Conservation (phyloP, 345 rosid species). For the Camelina neglecta region DNA sequence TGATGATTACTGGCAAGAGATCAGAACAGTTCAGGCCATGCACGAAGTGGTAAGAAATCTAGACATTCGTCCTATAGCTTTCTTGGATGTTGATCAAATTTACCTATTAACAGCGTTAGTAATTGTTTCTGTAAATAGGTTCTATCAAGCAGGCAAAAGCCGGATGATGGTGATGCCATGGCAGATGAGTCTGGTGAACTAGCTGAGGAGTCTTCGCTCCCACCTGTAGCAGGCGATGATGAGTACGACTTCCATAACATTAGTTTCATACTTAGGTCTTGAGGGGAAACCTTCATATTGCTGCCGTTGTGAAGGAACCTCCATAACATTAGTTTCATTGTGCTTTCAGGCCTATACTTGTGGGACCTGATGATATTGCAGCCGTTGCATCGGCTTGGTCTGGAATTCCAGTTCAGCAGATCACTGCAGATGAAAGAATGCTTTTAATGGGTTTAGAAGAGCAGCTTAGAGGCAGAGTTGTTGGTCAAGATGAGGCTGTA, state of each 20-base stretch:
- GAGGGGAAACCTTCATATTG: constrained; percentile 2
- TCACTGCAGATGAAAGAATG: constrained; percentile 89
- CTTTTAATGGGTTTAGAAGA: constrained; percentile 80
- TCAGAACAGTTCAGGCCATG: constrained; percentile 94
- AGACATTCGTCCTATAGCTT: neutral
- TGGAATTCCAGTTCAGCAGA: constrained; percentile 96
- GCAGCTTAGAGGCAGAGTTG: constrained; percentile 73
- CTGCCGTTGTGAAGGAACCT: constrained; percentile 9
- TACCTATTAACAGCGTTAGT: constrained; percentile 20
- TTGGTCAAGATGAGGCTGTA: constrained; percentile 98
- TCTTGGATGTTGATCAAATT: constrained; percentile 9
- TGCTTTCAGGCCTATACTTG: constrained; percentile 65
- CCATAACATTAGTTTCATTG: constrained; percentile 37
- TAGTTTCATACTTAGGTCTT: neutral
- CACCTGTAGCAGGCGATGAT: constrained; percentile 55
- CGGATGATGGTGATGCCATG: constrained; percentile 50
- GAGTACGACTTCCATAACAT: constrained; percentile 55
- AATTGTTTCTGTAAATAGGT: constrained; percentile 53
- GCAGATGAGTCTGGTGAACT: constrained; percentile 54
- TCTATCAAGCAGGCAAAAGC: constrained; percentile 57
- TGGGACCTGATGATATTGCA: constrained; percentile 96
- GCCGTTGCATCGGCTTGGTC: constrained; percentile 95
- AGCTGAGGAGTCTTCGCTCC: constrained; percentile 56
- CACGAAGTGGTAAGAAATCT: constrained; percentile 79
- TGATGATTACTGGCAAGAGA: constrained; percentile 97